Evolutionary conservation across 306 rosid genomes (phyloP).

Genomic region (Medicago lupulina): DNA sequence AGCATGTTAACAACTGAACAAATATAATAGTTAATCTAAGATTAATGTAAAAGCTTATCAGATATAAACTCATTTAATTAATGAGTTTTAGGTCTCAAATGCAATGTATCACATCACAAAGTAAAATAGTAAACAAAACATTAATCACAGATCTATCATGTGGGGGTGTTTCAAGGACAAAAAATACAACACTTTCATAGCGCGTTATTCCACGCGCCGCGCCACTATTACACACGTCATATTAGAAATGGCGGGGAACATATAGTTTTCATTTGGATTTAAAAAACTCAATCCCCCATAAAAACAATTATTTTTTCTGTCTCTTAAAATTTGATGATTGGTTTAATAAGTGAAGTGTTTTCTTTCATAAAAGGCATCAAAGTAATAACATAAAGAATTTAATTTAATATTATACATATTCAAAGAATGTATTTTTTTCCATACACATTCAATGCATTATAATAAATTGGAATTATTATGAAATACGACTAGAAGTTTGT

Average conservation of each 20-base stretch:
- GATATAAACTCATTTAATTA: slow-evolving; percentile 35
- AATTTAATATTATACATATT: no score
- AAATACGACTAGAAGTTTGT: no score
- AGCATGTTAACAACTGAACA: slow-evolving; percentile 27
- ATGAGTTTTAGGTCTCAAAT: slow-evolving; percentile 15
- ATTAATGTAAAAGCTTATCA: neutral
- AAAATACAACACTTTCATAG: neutral
- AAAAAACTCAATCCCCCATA: slow-evolving; percentile 41
- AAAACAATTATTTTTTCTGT: slow-evolving; percentile 33
- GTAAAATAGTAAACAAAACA: slow-evolving; percentile 39
- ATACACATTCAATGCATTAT: no score
- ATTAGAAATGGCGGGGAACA: slow-evolving; percentile 69
- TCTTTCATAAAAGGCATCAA: neutral
- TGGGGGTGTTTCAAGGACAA: slow-evolving; percentile 16
- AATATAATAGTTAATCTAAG: slow-evolving; percentile 23
- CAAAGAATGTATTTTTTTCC: no score
- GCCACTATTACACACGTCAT: slow-evolving; percentile 27
- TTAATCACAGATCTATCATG: slow-evolving; percentile 47
- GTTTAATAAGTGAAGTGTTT: slow-evolving; percentile 21
- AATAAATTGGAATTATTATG: no score
- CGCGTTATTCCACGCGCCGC: slow-evolving; percentile 49
- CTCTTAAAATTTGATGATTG: slow-evolving; percentile 22
- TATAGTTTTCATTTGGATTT: slow-evolving; percentile 44
- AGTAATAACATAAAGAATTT: neutral
- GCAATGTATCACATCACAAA: slow-evolving; percentile 31